A percentile compares a stretch with the other conserved stretches of the same genome.
Conservation (phyloP, 352 stramenopile genomes). For the Phytopythium aichiense region DNA sequence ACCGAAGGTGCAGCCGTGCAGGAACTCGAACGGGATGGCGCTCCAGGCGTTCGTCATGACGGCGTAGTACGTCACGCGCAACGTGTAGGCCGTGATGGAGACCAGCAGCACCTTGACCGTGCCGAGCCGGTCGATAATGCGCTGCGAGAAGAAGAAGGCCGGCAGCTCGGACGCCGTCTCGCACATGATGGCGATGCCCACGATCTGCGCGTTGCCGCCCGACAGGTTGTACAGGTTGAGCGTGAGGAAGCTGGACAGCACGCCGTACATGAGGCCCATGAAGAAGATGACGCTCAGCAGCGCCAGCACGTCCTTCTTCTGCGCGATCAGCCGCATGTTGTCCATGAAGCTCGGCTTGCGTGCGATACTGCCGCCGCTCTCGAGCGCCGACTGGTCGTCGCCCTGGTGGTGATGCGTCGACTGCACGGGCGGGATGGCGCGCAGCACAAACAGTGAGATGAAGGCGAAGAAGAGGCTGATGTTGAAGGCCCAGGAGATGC, state of each 20-base stretch:
- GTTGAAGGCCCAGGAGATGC: slow-evolving; percentile 70
- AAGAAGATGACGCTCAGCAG: slow-evolving; percentile 73
- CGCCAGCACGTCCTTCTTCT: slow-evolving; percentile 58
- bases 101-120: slow-evolving; percentile 71
- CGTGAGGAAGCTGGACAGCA: slow-evolving; percentile 80
- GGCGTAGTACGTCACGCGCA: slow-evolving; percentile 68
- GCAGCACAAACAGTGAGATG: slow-evolving; percentile 51
- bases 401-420: slow-evolving; percentile 26
- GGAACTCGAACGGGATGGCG: slow-evolving; percentile 76
- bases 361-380: too few species aligned
- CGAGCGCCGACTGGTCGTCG: too few species aligned
- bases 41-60: slow-evolving; percentile 77
- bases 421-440: slow-evolving; percentile 45
- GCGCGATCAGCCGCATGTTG: slow-evolving; percentile 23
- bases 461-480: slow-evolving; percentile 47
- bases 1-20: slow-evolving; percentile 73
- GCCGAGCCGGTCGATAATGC: slow-evolving; percentile 62
- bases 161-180: slow-evolving; percentile 77
- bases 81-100: slow-evolving; percentile 61
- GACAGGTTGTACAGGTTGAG: slow-evolving; percentile 84
- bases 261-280: slow-evolving; percentile 79
- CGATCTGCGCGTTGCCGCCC: slow-evolving; percentile 61
- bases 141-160: slow-evolving; percentile 76
- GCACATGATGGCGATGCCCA: slow-evolving; percentile 73
- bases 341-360: slow-evolving; percentile 24